These are phyloP conservation scores for Nitzschia sp. DNA, from an alignment of 108 stramenopile species.

Conservation along the genomic window DNA sequence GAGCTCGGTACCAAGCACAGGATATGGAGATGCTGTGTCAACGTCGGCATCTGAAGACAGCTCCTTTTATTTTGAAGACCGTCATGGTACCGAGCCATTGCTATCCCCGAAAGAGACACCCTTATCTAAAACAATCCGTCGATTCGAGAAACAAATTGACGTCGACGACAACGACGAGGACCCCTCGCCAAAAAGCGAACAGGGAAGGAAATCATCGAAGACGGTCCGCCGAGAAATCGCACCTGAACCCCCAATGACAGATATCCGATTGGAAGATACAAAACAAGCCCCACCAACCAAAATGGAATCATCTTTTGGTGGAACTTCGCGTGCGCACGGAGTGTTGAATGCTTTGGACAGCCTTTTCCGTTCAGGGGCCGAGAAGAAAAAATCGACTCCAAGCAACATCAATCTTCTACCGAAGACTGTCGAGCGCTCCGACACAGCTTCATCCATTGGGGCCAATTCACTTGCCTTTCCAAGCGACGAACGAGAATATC, in stretches of 20 bases:
- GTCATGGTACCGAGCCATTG: background rate
- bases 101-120: background rate
- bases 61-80: background rate
- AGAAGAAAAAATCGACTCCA: background rate
- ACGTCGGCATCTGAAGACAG: slow-evolving; percentile 2
- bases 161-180: background rate
- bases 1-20: background rate
- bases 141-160: background rate
- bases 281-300: background rate
- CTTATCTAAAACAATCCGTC: background rate
- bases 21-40: background rate
- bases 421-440: background rate
- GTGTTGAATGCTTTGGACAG: slow-evolving; percentile 5
- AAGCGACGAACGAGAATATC: background rate
- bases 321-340: background rate
- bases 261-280: background rate
- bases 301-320: too few species aligned
- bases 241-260: slow-evolving; percentile 3
- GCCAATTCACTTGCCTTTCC: background rate
- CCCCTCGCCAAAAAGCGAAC: background rate
- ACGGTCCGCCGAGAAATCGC: background rate
- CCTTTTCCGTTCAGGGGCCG: background rate
- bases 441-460: background rate
- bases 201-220: background rate
- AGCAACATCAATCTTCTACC: background rate